phyloP scores from a whole-genome alignment of 2,329 filamentous ascomycete genomes.

The Xylariaceae sp. region DNA sequence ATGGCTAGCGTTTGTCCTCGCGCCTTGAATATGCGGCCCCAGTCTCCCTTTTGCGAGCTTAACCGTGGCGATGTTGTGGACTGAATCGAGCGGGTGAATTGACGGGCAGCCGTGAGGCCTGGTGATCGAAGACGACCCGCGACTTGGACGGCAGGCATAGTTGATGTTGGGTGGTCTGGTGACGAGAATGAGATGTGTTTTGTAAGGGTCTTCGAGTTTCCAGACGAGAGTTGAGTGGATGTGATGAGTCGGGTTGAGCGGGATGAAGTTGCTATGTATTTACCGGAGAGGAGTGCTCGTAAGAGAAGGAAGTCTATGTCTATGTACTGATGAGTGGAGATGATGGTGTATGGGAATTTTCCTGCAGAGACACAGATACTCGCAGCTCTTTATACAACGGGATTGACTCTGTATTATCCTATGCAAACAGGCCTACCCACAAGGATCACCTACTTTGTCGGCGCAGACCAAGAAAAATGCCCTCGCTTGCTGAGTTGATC shows the following conservation, averaged over 20 bases:
- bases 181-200: neutral
- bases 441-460: too few relatives aligned
- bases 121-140: neutral
- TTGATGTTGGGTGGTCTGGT: neutral
- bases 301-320: too few relatives aligned
- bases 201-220: neutral
- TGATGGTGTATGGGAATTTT: neutral
- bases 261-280: neutral
- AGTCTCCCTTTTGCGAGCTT: slow-evolving; percentile 25
- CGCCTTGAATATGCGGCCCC: slow-evolving; percentile 31
- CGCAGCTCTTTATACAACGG: neutral
- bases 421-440: too few relatives aligned
- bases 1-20: slow-evolving; percentile 25
- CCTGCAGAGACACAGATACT: neutral
- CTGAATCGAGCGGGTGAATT: slow-evolving; percentile 4
- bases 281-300: neutral
- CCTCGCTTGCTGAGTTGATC: neutral
- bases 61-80: slow-evolving; percentile 2
- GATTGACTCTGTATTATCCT: neutral
- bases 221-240: too few relatives aligned
- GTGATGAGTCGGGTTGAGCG: neutral
- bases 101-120: neutral
- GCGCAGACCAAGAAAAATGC: neutral
- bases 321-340: neutral
- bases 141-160: slow-evolving; percentile 3